Evolutionary conservation across 192 early-diverging fungal genomes (phyloP).

Genomic region (Chytriomyces confervae): DNA sequence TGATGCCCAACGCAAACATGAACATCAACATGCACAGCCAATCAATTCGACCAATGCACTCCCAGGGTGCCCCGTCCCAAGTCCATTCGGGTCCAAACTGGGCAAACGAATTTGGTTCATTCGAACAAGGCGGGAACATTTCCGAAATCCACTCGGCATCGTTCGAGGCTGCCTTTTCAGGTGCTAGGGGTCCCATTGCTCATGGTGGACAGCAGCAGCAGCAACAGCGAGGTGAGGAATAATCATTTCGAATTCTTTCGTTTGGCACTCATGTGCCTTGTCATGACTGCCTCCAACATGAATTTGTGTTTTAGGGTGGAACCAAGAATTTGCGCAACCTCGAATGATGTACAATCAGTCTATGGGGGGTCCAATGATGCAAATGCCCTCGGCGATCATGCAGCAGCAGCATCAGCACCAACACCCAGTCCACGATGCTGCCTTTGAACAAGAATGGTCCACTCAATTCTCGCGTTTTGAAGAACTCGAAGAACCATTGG

Average conservation of each 20-base stretch:
- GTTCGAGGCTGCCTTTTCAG: slow-evolving; percentile 10
- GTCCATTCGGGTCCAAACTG: background rate
- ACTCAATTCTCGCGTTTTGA: slow-evolving; percentile 13
- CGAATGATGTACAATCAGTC: background rate
- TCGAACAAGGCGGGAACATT: background rate
- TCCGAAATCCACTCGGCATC: too few species aligned
- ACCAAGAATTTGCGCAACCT: background rate
- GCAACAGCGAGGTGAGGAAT: background rate
- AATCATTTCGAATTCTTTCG: background rate
- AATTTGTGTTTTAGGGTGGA: background rate
- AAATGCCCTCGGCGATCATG: background rate
- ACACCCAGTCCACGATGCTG: background rate
- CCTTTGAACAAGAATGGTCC: slow-evolving; percentile 26
- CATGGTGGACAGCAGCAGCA: background rate
- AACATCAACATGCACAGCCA: background rate
- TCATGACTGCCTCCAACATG: background rate
- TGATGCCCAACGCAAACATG: background rate
- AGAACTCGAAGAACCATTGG: background rate
- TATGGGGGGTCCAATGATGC: background rate
- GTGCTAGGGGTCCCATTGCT: background rate
- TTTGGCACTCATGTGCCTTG: background rate
- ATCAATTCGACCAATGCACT: background rate
- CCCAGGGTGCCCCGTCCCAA: background rate
- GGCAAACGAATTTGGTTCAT: slow-evolving; percentile 5
- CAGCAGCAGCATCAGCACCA: slow-evolving; percentile 1